Base-by-base conservation (phyloP, 495 filamentous ascomycete genomes). In the Aspergillus funiculosus region DNA sequence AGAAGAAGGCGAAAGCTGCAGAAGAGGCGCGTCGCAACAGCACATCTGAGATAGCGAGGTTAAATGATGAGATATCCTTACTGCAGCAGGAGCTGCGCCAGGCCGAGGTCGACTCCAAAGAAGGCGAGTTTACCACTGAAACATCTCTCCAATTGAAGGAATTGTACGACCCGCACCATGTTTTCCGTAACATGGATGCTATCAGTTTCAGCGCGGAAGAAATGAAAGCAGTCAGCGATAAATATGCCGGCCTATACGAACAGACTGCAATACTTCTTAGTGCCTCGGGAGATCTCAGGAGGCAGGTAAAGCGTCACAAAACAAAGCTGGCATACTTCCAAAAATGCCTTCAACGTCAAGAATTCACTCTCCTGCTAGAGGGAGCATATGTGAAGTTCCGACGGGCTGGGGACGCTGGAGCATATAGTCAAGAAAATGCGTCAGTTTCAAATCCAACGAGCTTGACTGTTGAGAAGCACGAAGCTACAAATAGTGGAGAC, bases 291-390 rank as follows among this genome's bases (percentile, higher is more conserved):
- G 48, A 50, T 17, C 60, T 73, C 26, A 68, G 56, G 47, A 21
- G 39, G 3, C 56, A 56, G 18, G 44, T 66, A 1, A 59, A 64
- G 24, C 58, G 61, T 13, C 63, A 68, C 19, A 77, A 66, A 43
- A 62, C 49, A 51, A 72, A 67, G 50, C 54, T 64, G 9, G 36
- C 20, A n/a, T 46, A 60, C 43, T 65, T 63, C 56, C 62, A 66
- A 22, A 62, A 46, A 6, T 59, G 53, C 29, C 21, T 72, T 17
- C 20, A 52, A 8, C 43, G 47, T 3, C 60, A 63, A 39, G 54
- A 62, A 24, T 69, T 69, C 32, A 60, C 59, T 1, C 18, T 64
- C 20, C 18, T 57, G 10, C 39, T 62, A 17, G 48, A 64, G 19
- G 62, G 58, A 4, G 18, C 14, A 11, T 34, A 35, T 8, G 52